phyloP scores from a whole-genome alignment of 176 grass and related monocot species.

The Phragmites australis region DNA sequence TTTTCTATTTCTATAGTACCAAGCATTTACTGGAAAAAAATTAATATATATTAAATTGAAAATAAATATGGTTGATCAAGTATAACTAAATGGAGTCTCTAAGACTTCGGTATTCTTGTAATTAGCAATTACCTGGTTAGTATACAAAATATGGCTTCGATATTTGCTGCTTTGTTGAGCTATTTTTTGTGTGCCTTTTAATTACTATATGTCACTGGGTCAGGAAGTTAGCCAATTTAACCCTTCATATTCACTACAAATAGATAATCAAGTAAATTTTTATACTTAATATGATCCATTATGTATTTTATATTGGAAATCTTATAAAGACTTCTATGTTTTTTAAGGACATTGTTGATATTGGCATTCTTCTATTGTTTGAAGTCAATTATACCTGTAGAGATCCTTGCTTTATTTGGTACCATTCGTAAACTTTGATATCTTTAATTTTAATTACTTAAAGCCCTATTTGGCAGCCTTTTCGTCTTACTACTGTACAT shows the following conservation, averaged over 20 bases:
- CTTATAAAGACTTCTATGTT: background rate
- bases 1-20: background rate
- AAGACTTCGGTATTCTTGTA: conserved; percentile 1
- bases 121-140: background rate
- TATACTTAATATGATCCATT: background rate
- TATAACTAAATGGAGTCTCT: conserved; percentile 1
- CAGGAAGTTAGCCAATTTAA: background rate
- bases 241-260: background rate
- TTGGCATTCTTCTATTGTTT: conserved; percentile 16
- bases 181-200: background rate
- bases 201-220: background rate
- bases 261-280: background rate
- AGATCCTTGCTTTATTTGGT: conserved; percentile 22
- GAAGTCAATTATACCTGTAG: background rate
- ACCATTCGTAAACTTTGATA: conserved; percentile 27
- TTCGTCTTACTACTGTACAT: background rate
- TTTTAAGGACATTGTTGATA: conserved; percentile 21
- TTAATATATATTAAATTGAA: background rate
- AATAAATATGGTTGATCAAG: background rate
- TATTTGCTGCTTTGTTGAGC: background rate
- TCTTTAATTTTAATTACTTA: conserved; percentile 4
- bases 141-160: background rate
- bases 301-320: background rate
- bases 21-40: background rate
- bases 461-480: background rate